Evolutionary conservation across 495 filamentous ascomycete species (phyloP), one percentile per base, ranked within the genome.

Genomic region (Aspergillus heteromorphus): DNA sequence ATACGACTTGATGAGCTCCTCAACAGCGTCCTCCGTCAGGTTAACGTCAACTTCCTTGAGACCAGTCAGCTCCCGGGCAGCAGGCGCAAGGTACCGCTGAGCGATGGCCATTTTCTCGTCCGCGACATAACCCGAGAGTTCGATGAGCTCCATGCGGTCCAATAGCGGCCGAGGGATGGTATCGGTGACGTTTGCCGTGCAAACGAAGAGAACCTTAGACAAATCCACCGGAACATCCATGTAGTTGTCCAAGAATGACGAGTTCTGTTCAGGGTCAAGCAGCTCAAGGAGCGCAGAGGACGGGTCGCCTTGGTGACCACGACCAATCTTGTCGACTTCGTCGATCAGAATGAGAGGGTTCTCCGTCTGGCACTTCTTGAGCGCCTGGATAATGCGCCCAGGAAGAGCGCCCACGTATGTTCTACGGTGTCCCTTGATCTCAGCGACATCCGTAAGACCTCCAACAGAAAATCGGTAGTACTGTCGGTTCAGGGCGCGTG

Each of bases 51-150:
- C 93, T 31, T 91, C 82, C 70, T 96, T 95, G 54, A 99, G 73
- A 13, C 95, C 95, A 48, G 88, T 91, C 48, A 95, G 70, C 49
- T 96, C 92, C 68, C 91, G 91, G 6, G 95, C 95, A 55, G 88
- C 84, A 13, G 95, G 95, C 1, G 88, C 89, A 43, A 99, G 82
- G 61, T 97, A 99, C 51, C 82, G 79, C 65, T 99, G 86, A 14
- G 95, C 95, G 60, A 99, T 99, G 2, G 95, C 92, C 87, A 96
- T 96, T 78, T 99, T 99, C 76, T 99, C 95, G 59, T 99, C 92
- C 13, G 92, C 83, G 20, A 99, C 93, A 64, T 99, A 99, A 9
- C 95, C 95, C 21, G 92, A 97, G 1, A 99, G 81, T 62, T 96
- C 83, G 60, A 99, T 97, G 62, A 97, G 83, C 71, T 99, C 95